These are phyloP conservation scores for Hypoxylon rubiginosum DNA, from an alignment of 2,329 filamentous ascomycete genomes.

Conservation along the genomic window DNA sequence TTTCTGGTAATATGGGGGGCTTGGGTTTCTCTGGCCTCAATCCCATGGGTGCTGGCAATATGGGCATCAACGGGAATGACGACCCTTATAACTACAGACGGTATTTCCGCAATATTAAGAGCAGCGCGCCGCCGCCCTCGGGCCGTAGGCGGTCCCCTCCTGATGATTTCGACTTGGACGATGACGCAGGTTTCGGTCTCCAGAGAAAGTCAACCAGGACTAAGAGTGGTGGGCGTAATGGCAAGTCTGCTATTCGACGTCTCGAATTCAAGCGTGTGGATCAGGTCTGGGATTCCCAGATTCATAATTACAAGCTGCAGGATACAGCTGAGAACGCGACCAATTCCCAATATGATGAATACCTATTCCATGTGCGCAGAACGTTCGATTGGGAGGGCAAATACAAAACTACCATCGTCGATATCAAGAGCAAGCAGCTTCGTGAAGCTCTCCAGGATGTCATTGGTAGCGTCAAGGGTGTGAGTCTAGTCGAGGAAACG, in stretches of 20 bases:
- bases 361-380: slow-evolving; percentile 85
- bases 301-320: slow-evolving; percentile 67
- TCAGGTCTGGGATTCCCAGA: slow-evolving; percentile 65
- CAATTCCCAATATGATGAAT: slow-evolving; percentile 77
- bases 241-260: slow-evolving; percentile 43
- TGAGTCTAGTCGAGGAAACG: slow-evolving; percentile 84
- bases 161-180: slow-evolving; percentile 8
- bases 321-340: slow-evolving; percentile 62
- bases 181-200: not conserved
- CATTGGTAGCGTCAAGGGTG: slow-evolving; percentile 81
- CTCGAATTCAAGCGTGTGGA: slow-evolving; percentile 66
- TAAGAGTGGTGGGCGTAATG: slow-evolving; percentile 20
- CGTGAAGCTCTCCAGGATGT: slow-evolving; percentile 78
- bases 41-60: slow-evolving; percentile 1
- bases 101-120: slow-evolving; percentile 6
- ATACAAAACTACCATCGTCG: slow-evolving; percentile 78
- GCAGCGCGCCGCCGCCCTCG: not conserved
- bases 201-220: slow-evolving; percentile 21
- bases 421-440: slow-evolving; percentile 86
- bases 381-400: slow-evolving; percentile 89
- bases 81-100: not conserved
- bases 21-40: not conserved
- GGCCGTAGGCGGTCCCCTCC: slow-evolving; percentile 9
- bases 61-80: not conserved
- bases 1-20: slow-evolving; percentile 7